Conservation (phyloP, 768 basidiomycete species). For the Candolleomyces aberdarensis region DNA sequence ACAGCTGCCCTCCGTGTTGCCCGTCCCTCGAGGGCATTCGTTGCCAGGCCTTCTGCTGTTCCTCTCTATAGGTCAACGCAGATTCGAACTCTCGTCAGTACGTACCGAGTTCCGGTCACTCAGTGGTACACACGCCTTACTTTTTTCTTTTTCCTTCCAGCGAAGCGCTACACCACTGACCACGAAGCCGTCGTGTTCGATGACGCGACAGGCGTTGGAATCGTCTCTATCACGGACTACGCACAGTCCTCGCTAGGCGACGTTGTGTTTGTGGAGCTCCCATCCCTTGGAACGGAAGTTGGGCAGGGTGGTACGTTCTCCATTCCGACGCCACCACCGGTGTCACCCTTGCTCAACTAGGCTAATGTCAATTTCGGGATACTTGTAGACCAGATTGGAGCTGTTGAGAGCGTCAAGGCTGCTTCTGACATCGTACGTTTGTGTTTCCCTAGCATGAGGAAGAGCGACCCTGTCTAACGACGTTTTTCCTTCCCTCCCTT, state of each 20-base stretch:
- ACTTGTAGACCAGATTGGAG: slow-evolving; percentile 73
- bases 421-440: slow-evolving; percentile 82
- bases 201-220: slow-evolving; percentile 70
- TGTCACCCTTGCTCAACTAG: background rate
- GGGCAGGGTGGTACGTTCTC: slow-evolving; percentile 65
- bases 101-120: slow-evolving; percentile 23
- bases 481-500: slow-evolving; percentile 10
- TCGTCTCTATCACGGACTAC: slow-evolving; percentile 85
- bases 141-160: slow-evolving; percentile 30
- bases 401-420: slow-evolving; percentile 95
- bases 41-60: slow-evolving; percentile 9
- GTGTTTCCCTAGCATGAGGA: background rate
- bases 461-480: background rate
- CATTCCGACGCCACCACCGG: too few species aligned
- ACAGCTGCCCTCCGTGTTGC: slow-evolving; percentile 24
- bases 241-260: slow-evolving; percentile 92
- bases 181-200: slow-evolving; percentile 89
- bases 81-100: slow-evolving; percentile 60
- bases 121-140: background rate
- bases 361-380: background rate
- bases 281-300: slow-evolving; percentile 57
- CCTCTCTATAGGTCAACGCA: slow-evolving; percentile 22
- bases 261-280: slow-evolving; percentile 96
- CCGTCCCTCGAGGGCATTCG: slow-evolving; percentile 22
- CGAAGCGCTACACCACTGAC: slow-evolving; percentile 78